phyloP scores from a whole-genome alignment of 2,329 filamentous ascomycete species.

The Colletotrichum filicis region DNA sequence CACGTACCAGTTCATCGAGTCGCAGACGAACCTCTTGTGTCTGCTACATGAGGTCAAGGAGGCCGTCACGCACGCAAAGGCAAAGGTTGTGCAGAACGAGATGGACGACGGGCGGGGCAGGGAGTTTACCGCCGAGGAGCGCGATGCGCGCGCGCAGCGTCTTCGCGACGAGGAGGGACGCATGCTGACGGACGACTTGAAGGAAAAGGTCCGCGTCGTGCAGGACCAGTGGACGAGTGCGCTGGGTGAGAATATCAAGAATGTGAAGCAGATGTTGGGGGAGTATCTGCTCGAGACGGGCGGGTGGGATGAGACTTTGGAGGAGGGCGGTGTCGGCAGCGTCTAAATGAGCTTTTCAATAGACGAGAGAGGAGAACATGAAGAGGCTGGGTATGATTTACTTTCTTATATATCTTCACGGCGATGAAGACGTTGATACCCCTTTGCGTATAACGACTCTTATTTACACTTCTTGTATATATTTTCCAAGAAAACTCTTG shows the following conservation, averaged over 20 bases:
- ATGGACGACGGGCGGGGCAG: conserved; percentile 53
- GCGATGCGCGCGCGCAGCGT: conserved; percentile 57
- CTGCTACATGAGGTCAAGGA: conserved; percentile 91
- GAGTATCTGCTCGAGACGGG: conserved; percentile 79
- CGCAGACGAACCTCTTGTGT: conserved; percentile 90
- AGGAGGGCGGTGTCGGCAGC: conserved; percentile 65
- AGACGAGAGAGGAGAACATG: neutral
- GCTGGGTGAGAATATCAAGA: conserved; percentile 80
- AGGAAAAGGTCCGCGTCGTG: conserved; percentile 91
- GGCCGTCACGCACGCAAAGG: conserved; percentile 76
- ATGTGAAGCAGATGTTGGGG: conserved; percentile 79
- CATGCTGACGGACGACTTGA: conserved; percentile 83
- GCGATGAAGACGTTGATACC: conserved; percentile 37
- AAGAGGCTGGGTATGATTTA: conserved; percentile 5
- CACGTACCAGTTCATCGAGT: conserved; percentile 97
- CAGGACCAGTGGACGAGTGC: conserved; percentile 92
- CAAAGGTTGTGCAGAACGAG: conserved; percentile 74
- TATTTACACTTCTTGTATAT: conserved; percentile 32
- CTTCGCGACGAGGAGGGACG: conserved; percentile 75
- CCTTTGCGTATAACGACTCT: conserved; percentile 31
- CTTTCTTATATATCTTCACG: conserved; percentile 2
- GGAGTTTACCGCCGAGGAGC: conserved; percentile 45
- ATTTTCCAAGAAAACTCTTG: neutral
- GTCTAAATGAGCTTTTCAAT: conserved; percentile 44
- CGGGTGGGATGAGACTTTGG: conserved; percentile 87